Evolutionary conservation across 2,329 filamentous ascomycete species (phyloP).

Genomic region (Exophiala spinifera): DNA sequence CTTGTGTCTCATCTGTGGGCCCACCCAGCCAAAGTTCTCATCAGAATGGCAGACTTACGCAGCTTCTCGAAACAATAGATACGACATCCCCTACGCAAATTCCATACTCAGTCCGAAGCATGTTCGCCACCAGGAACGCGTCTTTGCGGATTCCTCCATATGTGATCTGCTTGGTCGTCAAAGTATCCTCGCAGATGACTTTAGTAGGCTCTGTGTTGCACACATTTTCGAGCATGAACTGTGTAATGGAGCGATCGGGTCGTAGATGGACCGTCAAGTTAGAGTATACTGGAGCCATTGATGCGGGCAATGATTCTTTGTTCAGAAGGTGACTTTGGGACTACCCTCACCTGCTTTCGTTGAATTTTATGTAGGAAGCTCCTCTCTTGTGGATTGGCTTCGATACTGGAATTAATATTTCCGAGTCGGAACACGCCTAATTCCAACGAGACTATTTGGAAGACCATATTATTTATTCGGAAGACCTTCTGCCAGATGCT

Average conservation of each 20-base stretch:
- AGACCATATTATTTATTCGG: not conserved
- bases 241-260: conserved; percentile 15
- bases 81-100: conserved; percentile 14
- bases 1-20: no score
- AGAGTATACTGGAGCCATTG: conserved; percentile 19
- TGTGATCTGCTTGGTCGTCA: conserved; percentile 16
- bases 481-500: not conserved
- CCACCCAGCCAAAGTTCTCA: no score
- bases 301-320: not conserved
- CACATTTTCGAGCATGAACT: conserved; percentile 15
- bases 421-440: conserved; percentile 4
- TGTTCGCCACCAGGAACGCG: conserved; percentile 13
- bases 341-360: no score
- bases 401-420: conserved; percentile 1
- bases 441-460: not conserved
- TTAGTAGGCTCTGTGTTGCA: conserved; percentile 19
- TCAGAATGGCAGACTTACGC: not conserved
- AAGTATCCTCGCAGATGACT: conserved; percentile 22
- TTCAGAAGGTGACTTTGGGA: no score
- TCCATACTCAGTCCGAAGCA: conserved; percentile 4
- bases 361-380: no score
- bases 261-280: conserved; percentile 5
- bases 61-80: conserved; percentile 13
- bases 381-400: no score
- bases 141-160: conserved; percentile 16